These are phyloP conservation scores for Nakaseomyces sp. DNA, from an alignment of 1,139 yeast species.

Conservation along the genomic window DNA sequence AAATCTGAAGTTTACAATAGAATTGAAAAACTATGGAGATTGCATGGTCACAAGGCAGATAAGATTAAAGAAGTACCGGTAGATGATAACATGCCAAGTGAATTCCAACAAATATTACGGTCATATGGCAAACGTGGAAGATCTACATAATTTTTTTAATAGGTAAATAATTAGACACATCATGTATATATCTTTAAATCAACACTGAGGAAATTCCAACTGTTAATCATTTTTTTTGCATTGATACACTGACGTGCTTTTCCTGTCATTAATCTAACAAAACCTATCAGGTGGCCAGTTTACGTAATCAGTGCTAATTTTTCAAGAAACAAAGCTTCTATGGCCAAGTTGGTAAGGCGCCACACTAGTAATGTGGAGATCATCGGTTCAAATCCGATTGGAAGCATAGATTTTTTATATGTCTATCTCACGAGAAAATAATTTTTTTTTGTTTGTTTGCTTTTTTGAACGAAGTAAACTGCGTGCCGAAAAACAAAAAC, in stretches of 20 bases:
- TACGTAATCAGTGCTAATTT: too few species aligned
- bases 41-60: slow-evolving; percentile 5
- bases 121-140: slow-evolving; percentile 35
- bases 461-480: too few species aligned
- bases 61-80: slow-evolving; percentile 6
- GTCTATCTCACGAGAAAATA: too few species aligned
- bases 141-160: background rate
- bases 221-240: too few species aligned
- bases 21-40: slow-evolving; percentile 5
- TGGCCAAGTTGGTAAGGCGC: slow-evolving; percentile 26
- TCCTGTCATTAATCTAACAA: too few species aligned
- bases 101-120: slow-evolving; percentile 31
- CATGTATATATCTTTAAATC: background rate
- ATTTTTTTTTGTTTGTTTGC: slow-evolving; percentile 4
- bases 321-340: slow-evolving; percentile 13
- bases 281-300: too few species aligned
- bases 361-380: slow-evolving; percentile 23
- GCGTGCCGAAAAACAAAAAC: too few species aligned
- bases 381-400: slow-evolving; percentile 20
- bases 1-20: slow-evolving; percentile 10
- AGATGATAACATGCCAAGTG: slow-evolving; percentile 25
- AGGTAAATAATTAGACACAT: background rate
- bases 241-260: too few species aligned
- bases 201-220: too few species aligned
- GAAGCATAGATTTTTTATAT: too few species aligned